Percentiles rank a stretch among this genome's conserved stretches.
Conservation (phyloP, 345 rosid species). For the Excoecaria agallocha region DNA sequence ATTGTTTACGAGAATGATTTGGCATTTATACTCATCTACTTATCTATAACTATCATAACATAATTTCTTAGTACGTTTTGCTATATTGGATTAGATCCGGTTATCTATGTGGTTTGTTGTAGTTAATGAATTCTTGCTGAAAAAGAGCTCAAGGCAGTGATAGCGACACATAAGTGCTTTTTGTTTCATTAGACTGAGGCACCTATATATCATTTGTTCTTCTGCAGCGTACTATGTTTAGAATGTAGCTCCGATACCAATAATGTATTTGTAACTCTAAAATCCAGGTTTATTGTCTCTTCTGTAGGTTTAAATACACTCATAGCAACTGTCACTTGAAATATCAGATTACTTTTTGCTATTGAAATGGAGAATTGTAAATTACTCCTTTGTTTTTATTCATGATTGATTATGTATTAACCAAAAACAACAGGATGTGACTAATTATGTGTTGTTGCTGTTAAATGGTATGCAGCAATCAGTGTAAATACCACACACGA, state of each 20-base stretch:
- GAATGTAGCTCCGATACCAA: neutral
- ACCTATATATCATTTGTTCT: neutral
- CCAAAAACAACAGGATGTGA: neutral
- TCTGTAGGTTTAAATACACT: neutral
- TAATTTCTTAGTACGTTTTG: neutral
- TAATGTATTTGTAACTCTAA: neutral
- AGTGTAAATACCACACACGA: slow-evolving; percentile 41
- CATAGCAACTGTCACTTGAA: no score
- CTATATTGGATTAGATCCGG: neutral
- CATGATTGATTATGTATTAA: neutral
- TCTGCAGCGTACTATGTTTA: neutral
- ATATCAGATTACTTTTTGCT: neutral
- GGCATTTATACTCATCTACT: neutral
- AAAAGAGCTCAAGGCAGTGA: neutral
- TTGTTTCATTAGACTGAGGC: neutral
- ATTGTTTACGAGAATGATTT: neutral
- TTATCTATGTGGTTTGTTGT: neutral
- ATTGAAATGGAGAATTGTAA: neutral
- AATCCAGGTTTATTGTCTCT: neutral
- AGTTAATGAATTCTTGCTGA: neutral
- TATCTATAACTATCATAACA: neutral
- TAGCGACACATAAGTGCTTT: neutral
- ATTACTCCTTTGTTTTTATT: neutral
- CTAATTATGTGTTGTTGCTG: slow-evolving; percentile 1
- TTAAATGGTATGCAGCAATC: slow-evolving; percentile 51